Base-by-base conservation (phyloP, 2,329 filamentous ascomycete genomes). In the Aspergillus nomiae region DNA sequence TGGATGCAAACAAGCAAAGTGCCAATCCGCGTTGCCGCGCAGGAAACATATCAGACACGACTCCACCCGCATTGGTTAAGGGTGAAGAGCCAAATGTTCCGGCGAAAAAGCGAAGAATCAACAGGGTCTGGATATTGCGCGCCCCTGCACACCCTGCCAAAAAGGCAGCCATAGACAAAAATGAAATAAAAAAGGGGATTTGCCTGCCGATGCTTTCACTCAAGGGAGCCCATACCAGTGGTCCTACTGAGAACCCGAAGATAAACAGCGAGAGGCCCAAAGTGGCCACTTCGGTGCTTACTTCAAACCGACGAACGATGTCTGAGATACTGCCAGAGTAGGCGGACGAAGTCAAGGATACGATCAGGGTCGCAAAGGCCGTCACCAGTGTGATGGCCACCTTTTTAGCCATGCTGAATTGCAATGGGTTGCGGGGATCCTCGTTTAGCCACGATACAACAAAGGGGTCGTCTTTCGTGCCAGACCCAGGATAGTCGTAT, bases 51-150 rank as follows among this genome's bases (percentile, higher is more conserved):
- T 62, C 54, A 11, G 60, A 54, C 28, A 62, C 58, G 0, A 24
- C 28, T 4, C 46, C 46, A 4, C 46, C 46, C 11, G 46, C 46
- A 30, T 50, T 50, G 21, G 46, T 50, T 14, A 63, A 48, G 2
- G 61, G 61, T 19, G 58, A 46, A 8, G 57, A 50, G 6, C 58
- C 54, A n/a, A 80, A 79, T 4, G 77, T 68, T 30, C 78, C 79
- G 54, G 78, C 79, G 38, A 81, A 74, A 78, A 89, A 89, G 53
- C 88, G 83, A 24, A 89, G 76, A 19, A 89, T 80, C 34, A 90
- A 73, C 4, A 90, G 78, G 1, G 84, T 82, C 45, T 77, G 77
- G 64, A 89, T 86, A 65, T 82, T 85, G 48, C 83, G 76, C 10
- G 32, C 50, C 0, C 83, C 78, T 19, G 82, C 86, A 5, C 85